Base-by-base conservation (phyloP, 352 stramenopile genomes). In the Phytophthora vignae region DNA sequence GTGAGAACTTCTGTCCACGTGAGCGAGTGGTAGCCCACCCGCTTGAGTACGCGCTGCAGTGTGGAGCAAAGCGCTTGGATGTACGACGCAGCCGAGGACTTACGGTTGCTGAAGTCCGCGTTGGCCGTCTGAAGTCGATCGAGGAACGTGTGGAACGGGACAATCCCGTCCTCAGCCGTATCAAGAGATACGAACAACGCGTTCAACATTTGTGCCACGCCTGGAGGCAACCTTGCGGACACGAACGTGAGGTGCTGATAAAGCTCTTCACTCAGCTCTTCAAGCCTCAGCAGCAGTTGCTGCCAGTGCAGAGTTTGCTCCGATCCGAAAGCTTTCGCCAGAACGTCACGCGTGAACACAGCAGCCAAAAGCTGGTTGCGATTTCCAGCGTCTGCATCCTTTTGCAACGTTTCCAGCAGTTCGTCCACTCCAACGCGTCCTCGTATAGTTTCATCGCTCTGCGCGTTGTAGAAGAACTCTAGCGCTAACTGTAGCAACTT, bases 271-370 rank as follows among this genome's bases (percentile, higher is more conserved):
- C 72, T 88, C 1, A 69, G 29, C 0, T 49, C 65, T 60, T 91
- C 85, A 19, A 92, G 64, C 29, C 69, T 69, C 10, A 88, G 55
- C 3, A 92, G 27, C n/a, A 92, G 46, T 36, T 89, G 74, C 67
- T 92, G 85, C 85, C 85, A 92, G 46, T 92, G 85, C 5, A 90
- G 19, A 19, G 62, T 69, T 25, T 75, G 74, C 40, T 69, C 53
- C 2, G 67, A 53, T 19, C 63, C 75, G 40, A 90, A 84, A 1
- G 76, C 64, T 11, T 67, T 55, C 19, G 79, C 53, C 1, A 76
- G 21, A 10, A 25, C 33, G 3, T 67, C 21, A 44, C 44, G 73
- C 11, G 31, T 44, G 15, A 78, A 77, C 1, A 68, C 60, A 10
- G 54, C 25, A 54, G 53, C 31, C 19, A 74, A 31, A 52, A 74